phyloP scores from a whole-genome alignment of 495 filamentous ascomycete species.

The Apiosordaria backusii region DNA sequence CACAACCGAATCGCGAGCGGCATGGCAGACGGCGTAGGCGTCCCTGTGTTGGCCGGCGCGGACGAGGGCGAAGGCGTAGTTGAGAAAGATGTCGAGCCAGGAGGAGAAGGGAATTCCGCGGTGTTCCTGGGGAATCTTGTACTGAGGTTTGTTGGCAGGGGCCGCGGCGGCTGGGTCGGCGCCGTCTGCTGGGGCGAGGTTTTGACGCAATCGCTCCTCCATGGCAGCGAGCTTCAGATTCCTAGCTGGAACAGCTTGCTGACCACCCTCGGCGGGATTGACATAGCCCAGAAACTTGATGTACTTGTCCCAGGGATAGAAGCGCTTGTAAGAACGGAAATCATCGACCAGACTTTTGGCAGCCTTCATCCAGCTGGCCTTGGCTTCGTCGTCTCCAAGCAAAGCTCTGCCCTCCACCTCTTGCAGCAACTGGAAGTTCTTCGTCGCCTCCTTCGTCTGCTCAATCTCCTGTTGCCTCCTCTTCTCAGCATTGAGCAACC shows the following conservation, averaged over 20 bases:
- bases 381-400: constrained; percentile 51
- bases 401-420: constrained; percentile 50
- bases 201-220: constrained; percentile 59
- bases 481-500: constrained; percentile 36
- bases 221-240: constrained; percentile 65
- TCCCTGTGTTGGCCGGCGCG: constrained; percentile 53
- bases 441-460: constrained; percentile 51
- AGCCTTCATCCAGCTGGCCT: constrained; percentile 66
- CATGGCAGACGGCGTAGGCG: constrained; percentile 72
- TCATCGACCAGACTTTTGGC: constrained; percentile 73
- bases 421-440: constrained; percentile 54
- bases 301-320: constrained; percentile 73
- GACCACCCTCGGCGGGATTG: constrained; percentile 45
- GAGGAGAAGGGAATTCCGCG: constrained; percentile 72
- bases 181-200: constrained; percentile 37
- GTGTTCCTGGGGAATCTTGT: constrained; percentile 54
- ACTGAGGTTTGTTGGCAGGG: constrained; percentile 29
- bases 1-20: constrained; percentile 69
- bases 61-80: constrained; percentile 74
- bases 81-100: constrained; percentile 89
- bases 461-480: constrained; percentile 39
- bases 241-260: constrained; percentile 42
- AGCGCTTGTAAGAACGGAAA: constrained; percentile 70
- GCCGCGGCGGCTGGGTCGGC: constrained; percentile 16
- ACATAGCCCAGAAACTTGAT: constrained; percentile 65